A percentile compares a stretch with the other conserved stretches of the same genome.
Evolutionary conservation across 805 yeast genomes (phyloP).

Genomic region (Candida wancherniae): DNA sequence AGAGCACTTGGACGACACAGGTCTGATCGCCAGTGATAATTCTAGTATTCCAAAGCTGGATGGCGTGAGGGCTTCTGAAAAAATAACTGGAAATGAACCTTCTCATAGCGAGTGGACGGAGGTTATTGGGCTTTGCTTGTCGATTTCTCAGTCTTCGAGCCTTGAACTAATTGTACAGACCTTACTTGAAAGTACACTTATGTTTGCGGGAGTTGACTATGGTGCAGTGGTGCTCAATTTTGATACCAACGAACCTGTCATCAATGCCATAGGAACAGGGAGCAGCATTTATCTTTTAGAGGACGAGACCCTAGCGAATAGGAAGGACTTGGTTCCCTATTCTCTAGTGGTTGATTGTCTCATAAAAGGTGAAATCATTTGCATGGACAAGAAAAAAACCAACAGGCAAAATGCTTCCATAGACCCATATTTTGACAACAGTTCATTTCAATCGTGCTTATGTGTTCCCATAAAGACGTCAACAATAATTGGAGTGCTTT

Average conservation of each 20-base stretch:
- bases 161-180: conserved; percentile 32
- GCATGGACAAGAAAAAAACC: conserved; percentile 32
- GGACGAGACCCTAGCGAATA: conserved; percentile 32
- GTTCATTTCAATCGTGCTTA: conserved; percentile 30
- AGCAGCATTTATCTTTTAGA: conserved; percentile 22
- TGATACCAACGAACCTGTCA: conserved; percentile 19
- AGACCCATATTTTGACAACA: conserved; percentile 38
- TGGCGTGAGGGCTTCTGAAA: conserved; percentile 3
- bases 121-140: conserved; percentile 45
- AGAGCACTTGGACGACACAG: not conserved
- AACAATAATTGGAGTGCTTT: conserved; percentile 43
- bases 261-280: conserved; percentile 26
- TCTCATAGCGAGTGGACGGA: conserved; percentile 19
- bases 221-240: conserved; percentile 27
- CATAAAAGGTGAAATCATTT: conserved; percentile 31
- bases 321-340: conserved; percentile 43
- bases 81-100: conserved; percentile 2
- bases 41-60: conserved; percentile 6
- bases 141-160: conserved; percentile 44
- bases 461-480: conserved; percentile 44
- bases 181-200: conserved; percentile 35
- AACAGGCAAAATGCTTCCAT: conserved; percentile 30
- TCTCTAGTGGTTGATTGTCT: conserved; percentile 35
- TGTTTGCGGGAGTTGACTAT: conserved; percentile 30
- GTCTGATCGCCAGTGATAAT: conserved; percentile 1